Base-by-base conservation (phyloP, 345 rosid genomes). In the Corchorus capsularis region DNA sequence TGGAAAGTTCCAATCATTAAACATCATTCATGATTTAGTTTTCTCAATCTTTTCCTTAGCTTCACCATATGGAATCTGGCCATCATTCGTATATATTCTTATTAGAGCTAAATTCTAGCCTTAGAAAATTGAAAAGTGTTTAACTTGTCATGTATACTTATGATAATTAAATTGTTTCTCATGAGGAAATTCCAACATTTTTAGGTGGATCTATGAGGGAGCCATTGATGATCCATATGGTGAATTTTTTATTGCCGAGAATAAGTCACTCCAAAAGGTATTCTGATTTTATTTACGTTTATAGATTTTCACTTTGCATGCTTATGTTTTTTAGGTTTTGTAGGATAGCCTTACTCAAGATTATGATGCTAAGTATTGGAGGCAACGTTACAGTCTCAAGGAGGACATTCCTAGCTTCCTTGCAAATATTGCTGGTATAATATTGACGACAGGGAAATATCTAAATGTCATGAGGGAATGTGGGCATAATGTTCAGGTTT, bases 151-250 rank as follows among this genome's bases (percentile, higher is more conserved):
- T 47, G 39, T 12, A 47, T 54, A 22, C n/a, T 35, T 22, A 20
- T 14, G 46, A 60, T 69, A 41, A 8, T 75, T 78, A 63, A 73
- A 73, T 75, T 66, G 77, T 75, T 71, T 49, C 81, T 79, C 37
- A 27, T 60, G 54, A 71, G 75, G 73, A 68, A 62, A 62, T 67
- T 43, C 69, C 82, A 74, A 75, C 64, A 71, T 54, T 72, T 73
- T 66, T 75, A 96, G 99, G 92, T 96, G 99, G 99, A 94, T 96
- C 79, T 96, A 96, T 84, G 98, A 96, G 89, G 99, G 99, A 79
- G 91, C 88, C 73, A 93, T 96, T 52, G 94, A 96, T 79, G 98
- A 96, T 81, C 98, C 99, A 63, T 96, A 96, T 80, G 96, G 98
- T 60, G 99, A 93, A 79, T 93, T 96, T 86, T 96, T 96, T 74